A percentile compares a stretch with the other conserved stretches of the same genome.
Evolutionary conservation across 768 basidiomycete species (phyloP).

Genomic region (Phlebiopsis flavidoalba): DNA sequence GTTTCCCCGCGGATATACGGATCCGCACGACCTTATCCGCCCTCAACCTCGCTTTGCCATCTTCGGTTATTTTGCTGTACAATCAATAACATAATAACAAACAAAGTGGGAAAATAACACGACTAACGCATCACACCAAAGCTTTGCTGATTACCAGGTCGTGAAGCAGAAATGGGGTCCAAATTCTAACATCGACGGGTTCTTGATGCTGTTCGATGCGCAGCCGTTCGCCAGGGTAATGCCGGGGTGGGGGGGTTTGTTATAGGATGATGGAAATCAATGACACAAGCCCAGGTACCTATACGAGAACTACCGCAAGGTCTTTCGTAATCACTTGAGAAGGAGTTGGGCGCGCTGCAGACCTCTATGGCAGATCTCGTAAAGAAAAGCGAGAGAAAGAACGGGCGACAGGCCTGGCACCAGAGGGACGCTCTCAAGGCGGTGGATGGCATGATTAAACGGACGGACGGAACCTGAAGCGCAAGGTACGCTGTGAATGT

Average conservation of each 20-base stretch:
- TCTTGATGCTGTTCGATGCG: constrained; percentile 78
- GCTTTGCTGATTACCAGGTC: neutral
- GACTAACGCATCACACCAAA: neutral
- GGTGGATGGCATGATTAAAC: constrained; percentile 72
- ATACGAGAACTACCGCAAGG: constrained; percentile 85
- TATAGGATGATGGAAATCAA: neutral
- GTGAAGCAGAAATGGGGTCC: constrained; percentile 16
- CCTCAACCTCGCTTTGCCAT: neutral
- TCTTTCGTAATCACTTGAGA: constrained; percentile 83
- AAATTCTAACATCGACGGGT: constrained; percentile 67
- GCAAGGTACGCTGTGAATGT: constrained; percentile 57
- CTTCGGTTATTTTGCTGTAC: neutral
- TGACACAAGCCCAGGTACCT: constrained; percentile 56
- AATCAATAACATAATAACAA: neutral
- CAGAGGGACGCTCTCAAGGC: constrained; percentile 52
- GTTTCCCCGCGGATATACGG: neutral
- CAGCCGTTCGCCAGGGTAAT: constrained; percentile 76
- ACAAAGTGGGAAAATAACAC: neutral
- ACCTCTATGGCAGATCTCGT: constrained; percentile 55
- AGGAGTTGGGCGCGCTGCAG: constrained; percentile 63
- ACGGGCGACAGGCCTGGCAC: constrained; percentile 31
- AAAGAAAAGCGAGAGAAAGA: constrained; percentile 36
- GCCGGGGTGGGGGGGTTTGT: constrained; percentile 16
- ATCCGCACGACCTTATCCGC: neutral
- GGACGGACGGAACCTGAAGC: constrained; percentile 77